Percentiles rank a stretch among this genome's conserved stretches.
Conservation (phyloP, 2,329 filamentous ascomycete genomes). For the Aureobasidium mangrovei region DNA sequence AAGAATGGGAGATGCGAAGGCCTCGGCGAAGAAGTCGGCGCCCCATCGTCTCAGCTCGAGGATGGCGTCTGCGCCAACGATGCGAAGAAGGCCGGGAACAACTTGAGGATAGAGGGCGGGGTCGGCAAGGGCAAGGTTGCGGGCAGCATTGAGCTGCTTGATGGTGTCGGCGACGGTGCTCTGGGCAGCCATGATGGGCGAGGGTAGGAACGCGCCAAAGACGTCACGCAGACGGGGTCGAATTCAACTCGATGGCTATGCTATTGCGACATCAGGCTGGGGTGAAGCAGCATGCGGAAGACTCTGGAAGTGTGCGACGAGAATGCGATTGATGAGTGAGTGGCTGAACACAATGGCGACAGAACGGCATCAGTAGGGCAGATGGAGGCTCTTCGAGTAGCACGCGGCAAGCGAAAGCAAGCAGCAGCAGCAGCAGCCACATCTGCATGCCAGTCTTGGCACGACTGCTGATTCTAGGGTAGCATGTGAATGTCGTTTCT, state of each 20-base stretch:
- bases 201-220: conserved; percentile 12
- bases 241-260: conserved; percentile 2
- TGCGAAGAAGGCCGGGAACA: conserved; percentile 84
- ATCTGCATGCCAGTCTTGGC: too few relatives aligned
- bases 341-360: background rate
- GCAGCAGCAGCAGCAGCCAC: too few relatives aligned
- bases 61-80: conserved; percentile 65
- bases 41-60: conserved; percentile 91
- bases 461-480: too few relatives aligned
- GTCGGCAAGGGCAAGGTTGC: conserved; percentile 80
- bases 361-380: too few relatives aligned
- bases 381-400: too few relatives aligned
- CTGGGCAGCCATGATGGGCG: conserved; percentile 21
- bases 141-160: conserved; percentile 79
- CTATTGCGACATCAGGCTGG: conserved; percentile 7
- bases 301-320: background rate
- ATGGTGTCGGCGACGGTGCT: conserved; percentile 55
- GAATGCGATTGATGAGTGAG: background rate
- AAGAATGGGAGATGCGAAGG: conserved; percentile 86
- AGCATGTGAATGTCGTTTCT: too few relatives aligned
- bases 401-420: too few relatives aligned
- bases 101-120: conserved; percentile 85
- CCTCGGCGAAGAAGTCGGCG: conserved; percentile 89
- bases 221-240: conserved; percentile 17
- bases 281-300: background rate